Base-by-base conservation (phyloP, 306 rosid genomes). In the Potentilla sterilis region DNA sequence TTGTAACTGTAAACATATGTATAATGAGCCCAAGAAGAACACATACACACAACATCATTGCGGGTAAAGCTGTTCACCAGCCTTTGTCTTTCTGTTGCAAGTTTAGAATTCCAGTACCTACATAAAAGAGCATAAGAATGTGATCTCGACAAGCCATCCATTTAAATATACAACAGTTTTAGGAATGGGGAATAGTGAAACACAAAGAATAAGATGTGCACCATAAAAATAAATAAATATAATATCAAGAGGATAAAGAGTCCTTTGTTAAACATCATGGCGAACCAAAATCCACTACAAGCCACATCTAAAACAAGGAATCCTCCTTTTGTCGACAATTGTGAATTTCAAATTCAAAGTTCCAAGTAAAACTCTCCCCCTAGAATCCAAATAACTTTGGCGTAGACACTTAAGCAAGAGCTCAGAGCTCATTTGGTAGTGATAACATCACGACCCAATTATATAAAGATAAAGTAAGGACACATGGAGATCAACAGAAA, bases 51-150 rank as follows among this genome's bases (percentile, higher is more conserved):
- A 61, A 95, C 97, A 83, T 95, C 97, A 4, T 72, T 79, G 72
- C 74, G 76, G 57, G 89, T 80, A 85, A 95, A 92, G 67, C 93
- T 83, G 79, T 84, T 85, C 64, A 92, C 64, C 58, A 95, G 97
- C 85, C 93, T 84, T 80, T 88, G 96, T 78, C 97, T 85, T 87
- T 95, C 98, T 15, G 97, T 95, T 66, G 89, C 93, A 79, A 92
- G 97, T 89, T 96, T 90, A 46, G 97, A 90, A 81, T 85, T 95
- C 97, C 98, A 95, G 81, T 95, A 92, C 78, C 98, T 95, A 96
- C 87, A 75, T 43, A 67, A 43, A 67, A 52, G 40, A 71, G 78
- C 75, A 46, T 43, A 84, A 64, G 74, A 76, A 77, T 57, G 76
- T 47, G 75, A 28, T 51, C 65, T 65, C 51, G 8, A 11, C 7